Base-by-base conservation (phyloP, 495 filamentous ascomycete species). In the Penicillium fimorum region DNA sequence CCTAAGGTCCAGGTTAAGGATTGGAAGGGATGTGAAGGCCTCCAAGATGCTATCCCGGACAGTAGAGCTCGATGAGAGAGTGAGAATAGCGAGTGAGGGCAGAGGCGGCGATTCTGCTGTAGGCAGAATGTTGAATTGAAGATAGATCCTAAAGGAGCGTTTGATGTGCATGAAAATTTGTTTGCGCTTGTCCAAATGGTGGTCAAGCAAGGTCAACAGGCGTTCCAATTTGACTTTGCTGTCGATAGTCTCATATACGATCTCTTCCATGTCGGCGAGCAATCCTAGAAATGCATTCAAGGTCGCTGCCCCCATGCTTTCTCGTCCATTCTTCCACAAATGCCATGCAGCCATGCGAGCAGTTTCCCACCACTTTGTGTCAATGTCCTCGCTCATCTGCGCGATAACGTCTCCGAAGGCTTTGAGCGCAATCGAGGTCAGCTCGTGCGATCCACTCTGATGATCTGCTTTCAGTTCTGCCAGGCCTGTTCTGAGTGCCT, bases 251-350 rank as follows among this genome's bases (percentile, higher is more conserved):
- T 64, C 38, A 3, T 45, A 33, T 8, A 61, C 20, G 9, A 66
- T 55, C 2, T 60, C 54, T 7, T 74, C 67, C 22, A 77, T 63
- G 9, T 76, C 71, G 9, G 57, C 57, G 17, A 87, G 69, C 9
- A 76, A 68, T 13, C 68, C 66, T 1, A 86, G 58, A 27, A 85
- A 38, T 0, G 73, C 79, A 30, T 75, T 79, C 47, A 79, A 66
- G 18, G 84, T 87, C 1, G 83, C 79, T 0, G 83, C 75, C 3
- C 79, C 78, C 84, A 88, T 87, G 59, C 81, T 86, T 53, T 82
- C 79, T 15, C 84, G 78, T 0, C 83, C 81, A 52, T 86, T 82
- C 53, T 84, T 82, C 63, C 77, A 81, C 1, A 88, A 58, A 65
- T 88, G 84, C 84, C 84, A 89, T 2, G 78, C 83, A 25, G 73